Percentiles rank a stretch among this genome's conserved stretches.
These are phyloP conservation scores for Sugiyamaella japonica DNA, from an alignment of 1,139 yeast species.

Conservation along the genomic window DNA sequence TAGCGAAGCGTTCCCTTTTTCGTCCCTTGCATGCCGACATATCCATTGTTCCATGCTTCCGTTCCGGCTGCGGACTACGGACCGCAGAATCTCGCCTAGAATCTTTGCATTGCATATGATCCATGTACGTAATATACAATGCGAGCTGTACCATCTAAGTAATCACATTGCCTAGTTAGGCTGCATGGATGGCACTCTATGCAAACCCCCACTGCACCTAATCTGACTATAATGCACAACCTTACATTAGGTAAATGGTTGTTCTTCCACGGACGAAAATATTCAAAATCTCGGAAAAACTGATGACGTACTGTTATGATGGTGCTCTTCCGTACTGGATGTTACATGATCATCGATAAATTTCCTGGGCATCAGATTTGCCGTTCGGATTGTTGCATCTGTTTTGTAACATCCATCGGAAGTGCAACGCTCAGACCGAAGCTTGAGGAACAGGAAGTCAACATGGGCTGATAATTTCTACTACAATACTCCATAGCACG, in stretches of 20 bases:
- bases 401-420: no score
- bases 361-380: neutral
- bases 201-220: neutral
- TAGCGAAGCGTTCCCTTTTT: neutral
- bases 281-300: neutral
- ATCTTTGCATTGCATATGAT: no score
- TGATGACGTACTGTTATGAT: neutral
- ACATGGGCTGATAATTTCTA: no score
- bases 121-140: no score
- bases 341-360: neutral
- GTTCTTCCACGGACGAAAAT: neutral
- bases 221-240: neutral
- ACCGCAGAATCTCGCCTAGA: no score
- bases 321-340: neutral
- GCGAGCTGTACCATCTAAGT: neutral
- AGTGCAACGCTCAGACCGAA: no score
- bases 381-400: neutral
- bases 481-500: no score
- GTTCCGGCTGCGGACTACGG: neutral
- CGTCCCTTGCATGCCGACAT: neutral
- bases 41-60: neutral
- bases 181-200: neutral
- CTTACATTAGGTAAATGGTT: neutral
- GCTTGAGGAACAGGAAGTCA: no score
- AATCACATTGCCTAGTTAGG: neutral